Evolutionary conservation across 768 basidiomycete genomes (phyloP).

Genomic region (Leccinum imitatum): DNA sequence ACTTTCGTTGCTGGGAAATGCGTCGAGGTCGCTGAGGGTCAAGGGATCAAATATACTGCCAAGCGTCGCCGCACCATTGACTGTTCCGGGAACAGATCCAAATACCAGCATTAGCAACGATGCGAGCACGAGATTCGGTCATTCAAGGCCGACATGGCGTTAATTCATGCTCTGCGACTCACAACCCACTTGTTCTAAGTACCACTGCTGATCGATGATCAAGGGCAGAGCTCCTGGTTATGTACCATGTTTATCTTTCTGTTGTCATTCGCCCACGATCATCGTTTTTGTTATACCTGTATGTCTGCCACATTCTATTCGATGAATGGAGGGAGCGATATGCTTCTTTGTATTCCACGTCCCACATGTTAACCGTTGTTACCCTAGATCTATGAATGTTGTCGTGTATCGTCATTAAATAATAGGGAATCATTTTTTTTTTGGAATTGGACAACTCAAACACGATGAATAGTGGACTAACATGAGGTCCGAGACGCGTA

Average conservation of each 20-base stretch:
- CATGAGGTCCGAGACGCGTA: neutral
- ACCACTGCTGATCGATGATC: conserved; percentile 9
- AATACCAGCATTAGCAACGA: conserved; percentile 46
- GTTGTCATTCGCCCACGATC: conserved; percentile 7
- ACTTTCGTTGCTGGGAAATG: conserved; percentile 48
- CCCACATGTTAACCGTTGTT: conserved; percentile 27
- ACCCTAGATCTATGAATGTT: conserved; percentile 28
- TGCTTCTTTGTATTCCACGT: conserved; percentile 3
- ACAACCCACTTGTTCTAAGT: conserved; percentile 1
- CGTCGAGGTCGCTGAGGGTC: conserved; percentile 36
- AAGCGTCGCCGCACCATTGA: conserved; percentile 26
- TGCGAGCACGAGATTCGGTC: conserved; percentile 42
- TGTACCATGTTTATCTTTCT: conserved; percentile 19
- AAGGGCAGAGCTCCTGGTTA: conserved; percentile 14
- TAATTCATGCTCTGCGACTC: conserved; percentile 33
- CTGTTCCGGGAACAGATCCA: conserved; percentile 39
- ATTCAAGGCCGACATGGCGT: conserved; percentile 57
- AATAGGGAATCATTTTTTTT: conserved; percentile 12
- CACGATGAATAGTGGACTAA: neutral
- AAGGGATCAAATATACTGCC: conserved; percentile 35
- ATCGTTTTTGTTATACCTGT: conserved; percentile 23
- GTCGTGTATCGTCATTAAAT: conserved; percentile 17
- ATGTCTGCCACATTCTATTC: conserved; percentile 10
- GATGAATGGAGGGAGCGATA: conserved; percentile 7
- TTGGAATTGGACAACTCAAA: neutral